Evolutionary conservation across 805 yeast genomes (phyloP).

Genomic region (Tetrapisispora taiwanensis): DNA sequence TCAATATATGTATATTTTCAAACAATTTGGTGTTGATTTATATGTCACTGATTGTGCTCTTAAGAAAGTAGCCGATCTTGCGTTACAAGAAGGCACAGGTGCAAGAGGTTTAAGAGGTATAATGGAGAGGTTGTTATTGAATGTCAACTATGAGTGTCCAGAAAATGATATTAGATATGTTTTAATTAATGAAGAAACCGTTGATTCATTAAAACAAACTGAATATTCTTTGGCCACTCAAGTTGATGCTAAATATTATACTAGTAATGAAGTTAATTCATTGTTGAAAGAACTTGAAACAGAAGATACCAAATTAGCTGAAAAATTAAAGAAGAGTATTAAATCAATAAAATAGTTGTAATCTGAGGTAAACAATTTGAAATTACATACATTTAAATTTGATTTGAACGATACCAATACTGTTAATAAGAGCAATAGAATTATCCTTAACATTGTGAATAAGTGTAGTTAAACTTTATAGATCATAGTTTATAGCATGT

Average conservation of each 20-base stretch:
- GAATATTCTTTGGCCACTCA: slow-evolving; percentile 25
- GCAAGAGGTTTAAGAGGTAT: slow-evolving; percentile 51
- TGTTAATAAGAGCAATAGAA: too few relatives aligned
- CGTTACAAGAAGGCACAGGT: slow-evolving; percentile 46
- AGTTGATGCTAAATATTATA: slow-evolving; percentile 36
- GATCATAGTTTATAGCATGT: neutral
- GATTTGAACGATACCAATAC: too few relatives aligned
- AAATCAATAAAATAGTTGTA: too few relatives aligned
- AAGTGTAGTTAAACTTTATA: too few relatives aligned
- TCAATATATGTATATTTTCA: slow-evolving; percentile 46
- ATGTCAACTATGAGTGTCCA: slow-evolving; percentile 50
- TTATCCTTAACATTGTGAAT: too few relatives aligned
- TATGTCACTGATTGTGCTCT: slow-evolving; percentile 42
- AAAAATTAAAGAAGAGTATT: slow-evolving; percentile 16
- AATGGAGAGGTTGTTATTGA: slow-evolving; percentile 41
- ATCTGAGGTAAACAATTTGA: neutral
- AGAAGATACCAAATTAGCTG: slow-evolving; percentile 35
- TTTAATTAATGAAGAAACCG: slow-evolving; percentile 37
- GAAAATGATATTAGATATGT: slow-evolving; percentile 46
- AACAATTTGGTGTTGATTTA: slow-evolving; percentile 42
- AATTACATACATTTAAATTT: neutral
- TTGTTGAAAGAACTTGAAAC: slow-evolving; percentile 33
- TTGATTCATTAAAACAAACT: slow-evolving; percentile 30
- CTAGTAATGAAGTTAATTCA: slow-evolving; percentile 34
- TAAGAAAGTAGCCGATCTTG: slow-evolving; percentile 37